These are phyloP conservation scores for Conoideocrella luteorostrata DNA, from an alignment of 2,329 filamentous ascomycete species.

Conservation along the genomic window DNA sequence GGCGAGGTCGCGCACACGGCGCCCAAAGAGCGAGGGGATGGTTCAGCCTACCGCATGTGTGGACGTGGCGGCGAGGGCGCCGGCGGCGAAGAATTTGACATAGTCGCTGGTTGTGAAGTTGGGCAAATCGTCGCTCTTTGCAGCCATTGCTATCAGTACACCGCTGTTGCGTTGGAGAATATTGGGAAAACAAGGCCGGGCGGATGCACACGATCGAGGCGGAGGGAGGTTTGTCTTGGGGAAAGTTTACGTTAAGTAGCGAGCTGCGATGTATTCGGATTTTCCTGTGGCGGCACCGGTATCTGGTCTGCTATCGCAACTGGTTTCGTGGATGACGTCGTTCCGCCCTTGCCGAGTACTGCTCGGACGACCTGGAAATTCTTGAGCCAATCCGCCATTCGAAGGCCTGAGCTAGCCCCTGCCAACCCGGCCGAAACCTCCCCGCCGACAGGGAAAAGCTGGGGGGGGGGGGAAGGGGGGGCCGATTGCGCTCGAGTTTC, in stretches of 20 bases:
- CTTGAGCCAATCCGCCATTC: not conserved
- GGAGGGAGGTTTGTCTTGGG: not conserved
- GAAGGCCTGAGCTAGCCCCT: too few relatives aligned
- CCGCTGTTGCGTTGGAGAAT: not conserved
- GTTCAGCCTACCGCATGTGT: constrained; percentile 40
- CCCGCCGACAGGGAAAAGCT: not conserved
- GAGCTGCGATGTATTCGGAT: too few relatives aligned
- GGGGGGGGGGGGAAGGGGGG: too few relatives aligned
- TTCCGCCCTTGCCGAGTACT: constrained; percentile 8
- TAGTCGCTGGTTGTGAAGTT: constrained; percentile 38
- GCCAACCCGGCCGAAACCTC: too few relatives aligned
- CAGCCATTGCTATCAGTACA: constrained; percentile 15
- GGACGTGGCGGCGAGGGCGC: constrained; percentile 44
- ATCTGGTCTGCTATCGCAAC: constrained; percentile 4
- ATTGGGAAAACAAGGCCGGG: too few relatives aligned
- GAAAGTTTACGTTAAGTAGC: too few relatives aligned
- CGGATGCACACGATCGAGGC: not conserved
- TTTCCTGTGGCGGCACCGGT: not conserved
- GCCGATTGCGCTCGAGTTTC: not conserved
- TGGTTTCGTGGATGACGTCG: constrained; percentile 12
- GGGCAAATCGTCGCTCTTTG: constrained; percentile 26
- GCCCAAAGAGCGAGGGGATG: not conserved
- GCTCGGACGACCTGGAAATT: not conserved
- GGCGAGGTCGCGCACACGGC: not conserved
- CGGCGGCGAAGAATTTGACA: constrained; percentile 47